These are phyloP conservation scores for Plenodomus tracheiphilus DNA, from an alignment of 2,329 filamentous ascomycete species.

Conservation along the genomic window DNA sequence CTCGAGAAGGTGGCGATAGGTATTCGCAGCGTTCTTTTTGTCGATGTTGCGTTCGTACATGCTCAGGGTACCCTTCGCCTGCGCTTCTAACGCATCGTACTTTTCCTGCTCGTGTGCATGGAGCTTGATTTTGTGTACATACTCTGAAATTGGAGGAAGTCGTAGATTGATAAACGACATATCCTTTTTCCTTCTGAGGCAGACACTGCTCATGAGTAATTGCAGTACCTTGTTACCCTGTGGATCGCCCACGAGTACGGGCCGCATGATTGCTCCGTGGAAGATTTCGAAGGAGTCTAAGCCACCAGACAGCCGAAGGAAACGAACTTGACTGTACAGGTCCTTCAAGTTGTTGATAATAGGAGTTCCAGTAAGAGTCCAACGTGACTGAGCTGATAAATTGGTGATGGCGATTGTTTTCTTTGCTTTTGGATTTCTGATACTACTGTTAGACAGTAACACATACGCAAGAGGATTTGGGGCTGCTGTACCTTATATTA, in stretches of 20 bases:
- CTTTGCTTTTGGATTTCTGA: conserved; percentile 77
- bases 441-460: conserved; percentile 51
- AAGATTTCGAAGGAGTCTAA: conserved; percentile 75
- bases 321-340: conserved; percentile 77
- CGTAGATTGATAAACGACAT: conserved; percentile 86
- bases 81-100: conserved; percentile 70
- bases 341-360: conserved; percentile 84
- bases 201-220: conserved; percentile 77
- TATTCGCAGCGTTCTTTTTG: conserved; percentile 47
- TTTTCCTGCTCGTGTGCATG: conserved; percentile 72
- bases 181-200: conserved; percentile 79
- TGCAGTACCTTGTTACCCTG: conserved; percentile 69
- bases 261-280: conserved; percentile 70
- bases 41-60: conserved; percentile 57
- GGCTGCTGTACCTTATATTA: neutral
- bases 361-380: conserved; percentile 66
- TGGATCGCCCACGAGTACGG: conserved; percentile 61
- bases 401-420: conserved; percentile 68
- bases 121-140: conserved; percentile 75
- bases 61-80: conserved; percentile 73
- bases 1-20: conserved; percentile 77
- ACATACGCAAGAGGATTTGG: too few relatives aligned
- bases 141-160: conserved; percentile 76
- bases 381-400: conserved; percentile 71
- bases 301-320: conserved; percentile 74